These are phyloP conservation scores for Rhododendron williamsianum DNA, from an alignment of 148 eudicot genomes.

Conservation along the genomic window DNA sequence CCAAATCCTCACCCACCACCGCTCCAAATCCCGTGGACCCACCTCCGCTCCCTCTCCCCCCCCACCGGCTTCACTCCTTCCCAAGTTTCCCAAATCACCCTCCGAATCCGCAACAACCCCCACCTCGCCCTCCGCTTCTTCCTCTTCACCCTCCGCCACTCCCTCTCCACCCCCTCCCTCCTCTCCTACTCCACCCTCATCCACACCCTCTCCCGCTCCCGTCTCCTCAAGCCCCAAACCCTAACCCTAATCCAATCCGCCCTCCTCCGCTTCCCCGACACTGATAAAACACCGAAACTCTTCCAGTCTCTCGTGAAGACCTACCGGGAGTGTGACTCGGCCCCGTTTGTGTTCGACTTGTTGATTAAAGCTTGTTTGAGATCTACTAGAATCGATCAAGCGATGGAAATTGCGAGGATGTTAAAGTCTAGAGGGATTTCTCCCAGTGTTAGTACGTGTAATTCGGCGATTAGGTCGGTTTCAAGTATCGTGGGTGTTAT, in stretches of 20 bases:
- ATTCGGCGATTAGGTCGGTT: conserved; percentile 34
- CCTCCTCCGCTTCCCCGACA: conserved; percentile 16
- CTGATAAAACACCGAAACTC: conserved; percentile 15
- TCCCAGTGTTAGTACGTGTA: conserved; percentile 34
- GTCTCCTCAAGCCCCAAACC: conserved; percentile 39
- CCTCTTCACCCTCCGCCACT: conserved; percentile 37
- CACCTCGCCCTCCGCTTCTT: conserved; percentile 61
- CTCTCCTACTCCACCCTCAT: conserved; percentile 58
- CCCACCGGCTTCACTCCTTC: conserved; percentile 46
- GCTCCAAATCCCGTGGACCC: conserved; percentile 69
- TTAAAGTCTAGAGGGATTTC: conserved; percentile 26
- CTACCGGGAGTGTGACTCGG: conserved; percentile 59
- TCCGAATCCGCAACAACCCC: conserved; percentile 54
- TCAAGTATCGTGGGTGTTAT: conserved; percentile 34
- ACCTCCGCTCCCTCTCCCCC: conserved; percentile 43
- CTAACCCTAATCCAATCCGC: conserved; percentile 43
- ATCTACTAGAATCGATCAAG: conserved; percentile 34
- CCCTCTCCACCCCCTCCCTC: conserved; percentile 43
- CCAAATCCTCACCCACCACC: conserved; percentile 53
- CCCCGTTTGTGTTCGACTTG: conserved; percentile 79
- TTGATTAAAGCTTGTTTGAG: conserved; percentile 46
- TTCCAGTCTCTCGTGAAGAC: conserved; percentile 38
- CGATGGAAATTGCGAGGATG: conserved; percentile 40
- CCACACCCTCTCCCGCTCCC: conserved; percentile 62
- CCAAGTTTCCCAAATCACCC: conserved; percentile 52